Conservation (phyloP, 441 rosid genomes). For the Monsonia emarginata region DNA sequence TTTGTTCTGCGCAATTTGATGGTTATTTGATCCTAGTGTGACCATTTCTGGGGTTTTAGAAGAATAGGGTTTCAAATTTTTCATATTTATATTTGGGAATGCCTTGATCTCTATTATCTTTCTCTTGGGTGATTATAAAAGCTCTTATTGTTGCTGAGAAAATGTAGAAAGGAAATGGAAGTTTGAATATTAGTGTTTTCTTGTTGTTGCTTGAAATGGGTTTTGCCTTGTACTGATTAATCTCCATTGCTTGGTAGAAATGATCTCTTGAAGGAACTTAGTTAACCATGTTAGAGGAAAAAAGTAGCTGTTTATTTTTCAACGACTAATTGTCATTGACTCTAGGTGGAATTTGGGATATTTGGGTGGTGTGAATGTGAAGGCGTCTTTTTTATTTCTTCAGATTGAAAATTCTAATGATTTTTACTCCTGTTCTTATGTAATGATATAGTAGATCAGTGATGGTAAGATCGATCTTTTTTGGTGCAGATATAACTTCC, state of each 20-base stretch:
- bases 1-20: too few relatives aligned
- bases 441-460: not conserved
- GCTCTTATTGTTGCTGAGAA: not conserved
- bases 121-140: not conserved
- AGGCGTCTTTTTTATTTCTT: too few relatives aligned
- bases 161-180: not conserved
- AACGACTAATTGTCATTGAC: not conserved
- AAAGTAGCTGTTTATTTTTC: not conserved
- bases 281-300: not conserved
- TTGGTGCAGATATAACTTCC: slow-evolving; percentile 61
- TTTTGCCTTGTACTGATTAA: too few relatives aligned
- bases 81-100: not conserved
- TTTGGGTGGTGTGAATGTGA: too few relatives aligned
- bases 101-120: too few relatives aligned
- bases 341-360: not conserved
- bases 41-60: too few relatives aligned
- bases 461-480: not conserved
- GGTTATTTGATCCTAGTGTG: too few relatives aligned
- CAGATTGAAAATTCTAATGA: not conserved
- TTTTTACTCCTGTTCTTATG: not conserved
- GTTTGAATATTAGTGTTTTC: not conserved
- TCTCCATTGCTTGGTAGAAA: too few relatives aligned
- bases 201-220: not conserved
- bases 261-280: not conserved
- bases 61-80: too few relatives aligned